Base-by-base conservation (phyloP, 306 rosid species). In the Sophora flavescens region DNA sequence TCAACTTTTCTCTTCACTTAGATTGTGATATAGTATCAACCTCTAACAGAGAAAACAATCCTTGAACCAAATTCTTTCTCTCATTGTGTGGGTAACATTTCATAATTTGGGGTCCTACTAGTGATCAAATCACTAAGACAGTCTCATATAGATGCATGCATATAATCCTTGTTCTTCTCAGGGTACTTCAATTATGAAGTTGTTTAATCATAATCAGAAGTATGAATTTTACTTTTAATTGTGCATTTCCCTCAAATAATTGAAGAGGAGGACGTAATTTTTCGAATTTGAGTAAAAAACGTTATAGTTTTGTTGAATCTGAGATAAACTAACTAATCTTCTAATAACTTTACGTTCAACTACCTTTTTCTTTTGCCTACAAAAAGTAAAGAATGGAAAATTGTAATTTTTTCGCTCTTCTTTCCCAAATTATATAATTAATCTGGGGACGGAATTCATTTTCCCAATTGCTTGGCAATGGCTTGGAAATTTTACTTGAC, bases 71-170 rank as follows among this genome's bases (percentile, higher is more conserved):
- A 77, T 81, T 73, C 36, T 41, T 32, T 41, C 38, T 70, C 44
- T 81, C 11, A 78, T 64, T 78, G 12, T 58, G 64, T 17, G 70
- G 84, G 75, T 81, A 70, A 58, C 72, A 63, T 76, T 78, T 78
- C 88, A 78, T 78, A 58, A 39, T 35, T 67, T 42, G 70, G 57
- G 88, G 82, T 78, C 84, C 80, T 81, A 78, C 84, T 57, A 26
- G 17, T 74, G 2, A 74, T 85, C 84, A 64, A 84, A 76, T 71
- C 59, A 81, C 10, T 50, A 47, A 30, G 67, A 78, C 7, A 44
- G 42, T 78, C 53, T 56, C 78, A 22, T 18, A 51, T 18, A 51
- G 86, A 78, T 85, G 74, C 80, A 85, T 85, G 84, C 81, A 85
- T 47, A 68, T 18, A 72, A 53, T 52, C 72, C 18, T 50, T 32